A percentile compares a stretch with the other conserved stretches of the same genome.
These are phyloP conservation scores for Ogataea sp. DNA, from an alignment of 805 yeast species.

Conservation along the genomic window DNA sequence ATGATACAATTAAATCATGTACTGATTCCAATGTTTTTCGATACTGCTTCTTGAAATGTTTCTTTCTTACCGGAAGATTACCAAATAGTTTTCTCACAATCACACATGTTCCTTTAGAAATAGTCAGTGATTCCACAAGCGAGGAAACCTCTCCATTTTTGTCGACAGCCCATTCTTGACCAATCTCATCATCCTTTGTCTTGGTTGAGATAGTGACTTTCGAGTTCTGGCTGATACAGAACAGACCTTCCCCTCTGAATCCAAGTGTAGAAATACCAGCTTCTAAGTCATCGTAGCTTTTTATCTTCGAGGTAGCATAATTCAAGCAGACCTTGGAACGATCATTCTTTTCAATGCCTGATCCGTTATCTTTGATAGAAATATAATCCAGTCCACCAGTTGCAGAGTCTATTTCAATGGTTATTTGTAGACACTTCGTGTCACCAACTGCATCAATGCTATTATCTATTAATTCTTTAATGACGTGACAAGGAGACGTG, in stretches of 20 bases:
- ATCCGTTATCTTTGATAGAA: constrained; percentile 32
- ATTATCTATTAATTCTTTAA: constrained; percentile 34
- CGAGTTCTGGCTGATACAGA: constrained; percentile 26
- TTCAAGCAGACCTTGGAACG: constrained; percentile 28
- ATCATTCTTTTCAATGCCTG: constrained; percentile 25
- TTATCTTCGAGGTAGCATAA: constrained; percentile 35
- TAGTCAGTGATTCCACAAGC: constrained; percentile 3
- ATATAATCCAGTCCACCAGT: constrained; percentile 27
- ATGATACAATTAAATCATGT: constrained; percentile 19
- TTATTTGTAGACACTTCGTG: constrained; percentile 16
- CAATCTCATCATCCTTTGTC: constrained; percentile 21
- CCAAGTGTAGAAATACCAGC: constrained; percentile 29
- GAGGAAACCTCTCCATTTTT: constrained; percentile 14
- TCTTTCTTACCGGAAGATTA: constrained; percentile 25
- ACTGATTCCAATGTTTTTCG: constrained; percentile 18
- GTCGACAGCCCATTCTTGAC: constrained; percentile 29
- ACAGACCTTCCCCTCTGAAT: constrained; percentile 43
- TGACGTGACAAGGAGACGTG: constrained; percentile 26
- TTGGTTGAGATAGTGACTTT: constrained; percentile 23
- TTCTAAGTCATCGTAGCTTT: constrained; percentile 20
- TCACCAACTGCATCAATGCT: constrained; percentile 26
- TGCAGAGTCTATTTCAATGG: constrained; percentile 28
- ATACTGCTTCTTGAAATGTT: constrained; percentile 20
- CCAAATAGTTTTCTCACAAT: constrained; percentile 23
- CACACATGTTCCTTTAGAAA: constrained; percentile 28